Conservation (phyloP, 441 rosid species). For the Omphalea diandra region DNA sequence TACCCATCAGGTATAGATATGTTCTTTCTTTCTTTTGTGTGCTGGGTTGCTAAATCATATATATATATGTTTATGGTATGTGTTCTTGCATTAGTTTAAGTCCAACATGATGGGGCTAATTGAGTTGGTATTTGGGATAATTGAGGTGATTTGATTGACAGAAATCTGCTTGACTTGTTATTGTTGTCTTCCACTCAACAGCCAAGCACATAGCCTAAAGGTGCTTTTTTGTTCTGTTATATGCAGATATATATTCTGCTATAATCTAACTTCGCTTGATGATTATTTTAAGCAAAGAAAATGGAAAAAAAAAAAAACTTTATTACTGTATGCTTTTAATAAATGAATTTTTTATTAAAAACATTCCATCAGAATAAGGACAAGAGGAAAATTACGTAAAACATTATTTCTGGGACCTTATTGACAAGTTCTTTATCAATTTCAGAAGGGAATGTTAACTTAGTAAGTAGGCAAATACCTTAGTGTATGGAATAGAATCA, state of each 20-base stretch:
- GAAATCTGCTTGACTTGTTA: constrained; percentile 33
- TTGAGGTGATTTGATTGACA: constrained; percentile 36
- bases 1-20: constrained; percentile 8
- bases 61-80: neutral
- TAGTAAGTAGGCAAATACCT: constrained; percentile 19
- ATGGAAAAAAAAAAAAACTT: constrained; percentile 8
- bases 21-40: neutral
- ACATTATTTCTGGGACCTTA: constrained; percentile 6
- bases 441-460: constrained; percentile 24
- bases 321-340: constrained; percentile 24
- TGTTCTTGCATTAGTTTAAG: neutral
- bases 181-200: constrained; percentile 39
- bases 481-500: constrained; percentile 10
- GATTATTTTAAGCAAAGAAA: no score
- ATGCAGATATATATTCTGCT: constrained; percentile 24
- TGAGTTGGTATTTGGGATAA: constrained; percentile 10
- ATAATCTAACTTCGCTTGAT: neutral
- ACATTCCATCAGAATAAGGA: constrained; percentile 39
- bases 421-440: constrained; percentile 21
- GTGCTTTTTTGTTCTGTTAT: constrained; percentile 18
- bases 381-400: constrained; percentile 31
- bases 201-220: constrained; percentile 24
- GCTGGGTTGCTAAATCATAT: neutral
- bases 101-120: constrained; percentile 3
- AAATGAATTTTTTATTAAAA: neutral